Base-by-base conservation (phyloP, 192 early-diverging fungal genomes). In the Podila minutissima region DNA sequence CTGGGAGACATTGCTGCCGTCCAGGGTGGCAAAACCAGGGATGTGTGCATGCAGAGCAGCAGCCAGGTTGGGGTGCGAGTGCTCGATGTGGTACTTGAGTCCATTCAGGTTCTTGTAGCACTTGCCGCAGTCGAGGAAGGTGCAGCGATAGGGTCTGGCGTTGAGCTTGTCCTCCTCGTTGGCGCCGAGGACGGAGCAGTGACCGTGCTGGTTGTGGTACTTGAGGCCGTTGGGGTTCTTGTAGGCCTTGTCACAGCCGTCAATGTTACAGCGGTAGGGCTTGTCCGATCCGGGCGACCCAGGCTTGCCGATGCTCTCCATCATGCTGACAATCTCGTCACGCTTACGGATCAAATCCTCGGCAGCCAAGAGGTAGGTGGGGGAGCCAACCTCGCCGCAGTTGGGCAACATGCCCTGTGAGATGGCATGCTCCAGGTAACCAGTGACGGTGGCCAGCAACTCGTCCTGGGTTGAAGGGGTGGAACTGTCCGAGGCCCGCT, bases 171-270 rank as follows among this genome's bases (percentile, higher is more conserved):
- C 85, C 20, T 93, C 93, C 35, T 91, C 90, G 55, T 74, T 70
- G 11, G 83, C 83, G 32, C 83, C 75, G n/a, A 83, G 62, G 26
- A 71, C 48, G 26, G 83, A 74, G 77, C 92, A 93, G 79, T 99
- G 97, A 17, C 96, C 96, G 82, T 99, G 97, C 82, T 94, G 88
- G 82, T 95, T 92, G 85, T 99, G 97, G 88, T 99, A 99, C 83
- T 98, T 99, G 71, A 99, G 87, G 10, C 97, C 97, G 57, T 97
- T 97, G 37, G 97, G 96, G 81, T 99, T 99, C 85, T 99, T 99
- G 88, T 99, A 99, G 12, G 95, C 91, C 86, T 98, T 97, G 69
- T 88, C 89, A 83, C 97, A 98, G 15, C 95, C 94, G 28, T 84
- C 74, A 31, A 96, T 81, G 9, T 91, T 89, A 85, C 96, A 97